These are phyloP conservation scores for Sporothrix sp. DNA, from an alignment of 2,329 filamentous ascomycete species.

Conservation along the genomic window DNA sequence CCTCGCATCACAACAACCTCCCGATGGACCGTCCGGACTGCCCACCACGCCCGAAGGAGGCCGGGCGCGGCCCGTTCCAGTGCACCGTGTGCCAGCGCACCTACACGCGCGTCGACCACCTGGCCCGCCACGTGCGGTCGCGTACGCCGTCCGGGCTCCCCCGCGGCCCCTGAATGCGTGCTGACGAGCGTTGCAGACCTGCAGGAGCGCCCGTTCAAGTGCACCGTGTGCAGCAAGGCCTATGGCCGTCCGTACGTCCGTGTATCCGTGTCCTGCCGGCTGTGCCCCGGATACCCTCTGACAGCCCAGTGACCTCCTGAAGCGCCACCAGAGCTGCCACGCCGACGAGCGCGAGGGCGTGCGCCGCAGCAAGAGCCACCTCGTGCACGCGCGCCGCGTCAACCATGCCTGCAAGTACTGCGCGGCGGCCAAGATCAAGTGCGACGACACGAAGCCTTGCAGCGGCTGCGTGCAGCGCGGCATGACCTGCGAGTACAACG, in stretches of 20 bases:
- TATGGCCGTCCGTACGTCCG: constrained; percentile 13
- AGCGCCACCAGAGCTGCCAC: constrained; percentile 12
- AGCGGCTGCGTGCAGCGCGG: constrained; percentile 39
- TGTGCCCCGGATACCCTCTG: too few relatives aligned
- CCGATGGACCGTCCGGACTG: neutral
- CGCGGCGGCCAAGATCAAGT: constrained; percentile 44
- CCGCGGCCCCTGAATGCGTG: neutral
- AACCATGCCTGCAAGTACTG: constrained; percentile 44
- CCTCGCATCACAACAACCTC: too few relatives aligned
- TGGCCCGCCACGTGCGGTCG: constrained; percentile 15
- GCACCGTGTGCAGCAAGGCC: constrained; percentile 11
- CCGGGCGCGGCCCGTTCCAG: constrained; percentile 11
- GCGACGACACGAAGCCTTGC: constrained; percentile 46
- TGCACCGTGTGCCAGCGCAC: constrained; percentile 13
- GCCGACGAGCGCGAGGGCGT: neutral
- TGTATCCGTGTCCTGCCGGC: too few relatives aligned
- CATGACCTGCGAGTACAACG: constrained; percentile 33
- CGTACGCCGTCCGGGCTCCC: neutral
- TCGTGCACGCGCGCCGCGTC: constrained; percentile 34
- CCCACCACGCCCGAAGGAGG: neutral
- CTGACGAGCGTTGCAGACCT: constrained; percentile 3
- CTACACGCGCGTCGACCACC: constrained; percentile 15
- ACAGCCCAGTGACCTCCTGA: constrained; percentile 16
- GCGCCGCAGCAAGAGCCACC: neutral
- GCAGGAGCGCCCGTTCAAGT: constrained; percentile 15